Conservation (phyloP, 257 asterid species). For the Ilex aquifolium region DNA sequence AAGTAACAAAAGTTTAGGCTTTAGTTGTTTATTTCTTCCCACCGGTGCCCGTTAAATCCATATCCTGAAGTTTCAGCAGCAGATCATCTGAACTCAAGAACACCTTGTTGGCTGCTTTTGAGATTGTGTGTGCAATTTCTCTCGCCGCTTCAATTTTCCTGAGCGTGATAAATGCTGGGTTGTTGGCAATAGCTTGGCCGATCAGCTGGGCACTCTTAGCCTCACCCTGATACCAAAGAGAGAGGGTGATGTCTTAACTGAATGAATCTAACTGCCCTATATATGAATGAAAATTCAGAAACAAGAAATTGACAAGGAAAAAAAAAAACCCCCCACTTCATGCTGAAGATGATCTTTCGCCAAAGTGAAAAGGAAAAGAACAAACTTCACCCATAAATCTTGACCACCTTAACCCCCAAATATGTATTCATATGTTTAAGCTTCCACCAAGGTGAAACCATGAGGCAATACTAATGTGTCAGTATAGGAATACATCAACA, state of each 20-base stretch:
- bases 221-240: slow-evolving; percentile 59
- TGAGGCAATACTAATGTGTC: neutral
- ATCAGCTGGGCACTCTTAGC: slow-evolving; percentile 95
- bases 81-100: slow-evolving; percentile 75
- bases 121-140: slow-evolving; percentile 64
- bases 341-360: neutral
- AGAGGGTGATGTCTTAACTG: neutral
- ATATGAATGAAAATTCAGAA: neutral
- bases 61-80: slow-evolving; percentile 72
- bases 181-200: slow-evolving; percentile 84
- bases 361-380: neutral
- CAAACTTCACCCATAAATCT: neutral
- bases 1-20: neutral
- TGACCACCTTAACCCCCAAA: too few species aligned
- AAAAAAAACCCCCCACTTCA: neutral
- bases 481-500: neutral
- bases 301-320: neutral
- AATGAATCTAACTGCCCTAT: neutral
- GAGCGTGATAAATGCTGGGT: slow-evolving; percentile 80
- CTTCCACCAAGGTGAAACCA: too few species aligned
- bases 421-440: too few species aligned
- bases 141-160: slow-evolving; percentile 89
- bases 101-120: slow-evolving; percentile 70
- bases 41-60: slow-evolving; percentile 20
- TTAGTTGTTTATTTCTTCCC: slow-evolving; percentile 21